phyloP scores from a whole-genome alignment of 768 basidiomycete species.

The Lactarius psammicola region DNA sequence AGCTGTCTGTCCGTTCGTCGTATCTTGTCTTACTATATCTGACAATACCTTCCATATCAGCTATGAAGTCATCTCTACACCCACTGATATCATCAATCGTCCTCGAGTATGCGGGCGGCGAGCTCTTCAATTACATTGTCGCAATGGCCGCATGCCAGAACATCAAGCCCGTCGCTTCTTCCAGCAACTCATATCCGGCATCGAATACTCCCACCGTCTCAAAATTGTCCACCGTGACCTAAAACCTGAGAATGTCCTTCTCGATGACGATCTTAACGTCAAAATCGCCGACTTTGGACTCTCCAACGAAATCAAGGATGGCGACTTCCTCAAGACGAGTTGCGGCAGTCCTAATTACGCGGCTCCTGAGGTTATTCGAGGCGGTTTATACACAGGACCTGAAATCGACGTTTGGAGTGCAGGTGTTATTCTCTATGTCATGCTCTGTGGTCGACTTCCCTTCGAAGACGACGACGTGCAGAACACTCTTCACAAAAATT shows the following conservation, averaged over 20 bases:
- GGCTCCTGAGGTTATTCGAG: constrained; percentile 95
- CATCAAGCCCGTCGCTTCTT: constrained; percentile 89
- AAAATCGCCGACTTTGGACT: constrained; percentile 99
- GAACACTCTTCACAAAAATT: constrained; percentile 89
- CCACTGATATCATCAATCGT: constrained; percentile 98
- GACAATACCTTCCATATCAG: constrained; percentile 36
- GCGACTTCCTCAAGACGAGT: constrained; percentile 94
- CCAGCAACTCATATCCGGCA: constrained; percentile 96
- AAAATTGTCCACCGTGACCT: constrained; percentile 98
- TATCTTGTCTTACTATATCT: constrained; percentile 22
- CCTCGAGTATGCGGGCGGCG: constrained; percentile 93
- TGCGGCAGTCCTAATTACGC: constrained; percentile 99
- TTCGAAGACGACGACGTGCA: constrained; percentile 98
- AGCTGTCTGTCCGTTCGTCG: constrained; percentile 62
- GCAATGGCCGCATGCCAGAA: constrained; percentile 89
- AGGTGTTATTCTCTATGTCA: constrained; percentile 98
- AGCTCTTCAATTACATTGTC: constrained; percentile 98
- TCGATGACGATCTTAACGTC: constrained; percentile 82
- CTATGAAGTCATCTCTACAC: constrained; percentile 88
- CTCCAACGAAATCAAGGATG: constrained; percentile 93
- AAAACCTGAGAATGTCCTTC: constrained; percentile 93
- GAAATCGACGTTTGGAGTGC: constrained; percentile 99
- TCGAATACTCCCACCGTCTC: constrained; percentile 94
- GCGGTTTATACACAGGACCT: constrained; percentile 92
- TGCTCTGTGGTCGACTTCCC: constrained; percentile 92